These are phyloP conservation scores for Mortierella sp. DNA, from an alignment of 371 early-diverging fungal species.

Conservation along the genomic window DNA sequence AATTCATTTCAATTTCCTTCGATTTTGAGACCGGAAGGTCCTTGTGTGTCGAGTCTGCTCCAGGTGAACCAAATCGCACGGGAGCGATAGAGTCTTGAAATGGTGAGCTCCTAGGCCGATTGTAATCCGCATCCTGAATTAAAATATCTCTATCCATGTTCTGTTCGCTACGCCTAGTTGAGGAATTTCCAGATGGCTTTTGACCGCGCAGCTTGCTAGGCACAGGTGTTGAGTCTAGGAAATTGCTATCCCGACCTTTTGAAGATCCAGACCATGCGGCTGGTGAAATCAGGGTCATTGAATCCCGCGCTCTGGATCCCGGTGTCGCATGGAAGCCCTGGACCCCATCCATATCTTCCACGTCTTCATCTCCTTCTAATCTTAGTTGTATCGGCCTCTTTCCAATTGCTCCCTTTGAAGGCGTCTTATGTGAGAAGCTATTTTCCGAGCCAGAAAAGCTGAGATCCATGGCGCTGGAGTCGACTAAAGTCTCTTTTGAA, in stretches of 20 bases:
- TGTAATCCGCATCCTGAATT: slow-evolving; percentile 13
- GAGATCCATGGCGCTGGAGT: not conserved
- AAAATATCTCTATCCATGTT: slow-evolving; percentile 12
- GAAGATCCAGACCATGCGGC: not conserved
- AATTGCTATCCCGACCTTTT: not conserved
- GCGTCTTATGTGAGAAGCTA: not conserved
- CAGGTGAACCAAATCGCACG: slow-evolving; percentile 37
- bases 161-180: slow-evolving; percentile 6
- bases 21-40: not conserved
- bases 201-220: slow-evolving; percentile 1
- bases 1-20: not conserved
- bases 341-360: slow-evolving; percentile 7
- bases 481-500: not conserved
- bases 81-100: slow-evolving; percentile 33
- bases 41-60: not conserved
- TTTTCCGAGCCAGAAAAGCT: not conserved
- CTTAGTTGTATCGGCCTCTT: not conserved
- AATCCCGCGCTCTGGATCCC: slow-evolving; percentile 36
- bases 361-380: slow-evolving; percentile 6
- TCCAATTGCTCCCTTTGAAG: not conserved
- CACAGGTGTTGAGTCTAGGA: not conserved
- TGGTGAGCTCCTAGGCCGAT: slow-evolving; percentile 22
- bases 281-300: slow-evolving; percentile 34
- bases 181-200: not conserved
- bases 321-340: slow-evolving; percentile 12